Conservation (phyloP, 176 grass and related monocot species). For the Hordeum vulgare region MorexV3_pseudomolecules_assembly NC_058519.1:37825889-37826388, state of each 20-base stretch:
- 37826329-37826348: conserved; percentile 61
- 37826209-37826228: conserved; percentile 59
- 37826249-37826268: conserved; percentile 93
- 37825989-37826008: not conserved
- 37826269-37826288: conserved; percentile 93
- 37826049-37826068: not conserved
- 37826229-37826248: conserved; percentile 72
- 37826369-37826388: conserved; percentile 89
- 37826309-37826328: conserved; percentile 49
- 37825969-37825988: conserved; percentile 6
- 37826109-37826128: not conserved
- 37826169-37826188: not conserved
- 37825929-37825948: conserved; percentile 49
- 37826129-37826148: not conserved
- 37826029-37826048: not conserved
- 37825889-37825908: conserved; percentile 62
- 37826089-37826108: not conserved
- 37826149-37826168: not conserved
- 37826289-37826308: conserved; percentile 78
- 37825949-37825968: conserved; percentile 10
- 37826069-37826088: not conserved
- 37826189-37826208: conserved; percentile 45
- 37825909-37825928: conserved; percentile 39
- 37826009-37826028: conserved; percentile 9
- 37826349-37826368: conserved; percentile 67